Conservation (phyloP, 2,329 filamentous ascomycete species). For the Verticillium tricorpus region DNA sequence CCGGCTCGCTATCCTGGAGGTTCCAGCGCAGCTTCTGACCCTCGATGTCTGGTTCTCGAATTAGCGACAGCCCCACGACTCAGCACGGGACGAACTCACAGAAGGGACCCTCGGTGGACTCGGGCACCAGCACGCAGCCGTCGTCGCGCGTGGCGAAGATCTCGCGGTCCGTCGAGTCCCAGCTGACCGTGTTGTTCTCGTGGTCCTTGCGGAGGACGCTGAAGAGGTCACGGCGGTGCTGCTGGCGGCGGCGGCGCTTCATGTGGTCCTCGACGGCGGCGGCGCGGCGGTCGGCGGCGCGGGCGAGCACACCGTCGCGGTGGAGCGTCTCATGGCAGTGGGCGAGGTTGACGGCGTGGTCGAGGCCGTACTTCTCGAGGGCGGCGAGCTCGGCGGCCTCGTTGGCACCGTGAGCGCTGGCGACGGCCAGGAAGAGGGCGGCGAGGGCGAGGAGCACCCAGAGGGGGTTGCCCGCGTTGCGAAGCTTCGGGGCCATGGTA, state of each 20-base stretch:
- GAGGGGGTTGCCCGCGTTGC: background rate
- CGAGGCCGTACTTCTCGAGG: conserved; percentile 2
- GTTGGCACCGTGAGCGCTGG: conserved; percentile 1
- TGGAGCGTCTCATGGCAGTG: conserved; percentile 4
- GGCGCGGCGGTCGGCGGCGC: conserved; percentile 3
- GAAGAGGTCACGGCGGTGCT: background rate
- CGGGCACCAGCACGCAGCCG: background rate
- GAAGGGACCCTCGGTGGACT: background rate
- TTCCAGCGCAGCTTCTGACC: conserved; percentile 6
- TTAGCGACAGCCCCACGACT: background rate
- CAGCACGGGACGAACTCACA: background rate
- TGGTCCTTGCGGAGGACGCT: conserved; percentile 4
- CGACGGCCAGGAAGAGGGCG: background rate
- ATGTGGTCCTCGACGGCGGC: background rate
- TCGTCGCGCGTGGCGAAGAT: conserved; percentile 8
- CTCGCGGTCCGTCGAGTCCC: conserved; percentile 1
- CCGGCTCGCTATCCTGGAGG: conserved; percentile 3
- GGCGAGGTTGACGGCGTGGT: conserved; percentile 4
- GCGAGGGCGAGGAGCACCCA: background rate
- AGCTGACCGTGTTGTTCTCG: conserved; percentile 4
- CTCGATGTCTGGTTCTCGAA: conserved; percentile 5
- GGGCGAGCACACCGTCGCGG: background rate
- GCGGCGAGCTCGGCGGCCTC: background rate
- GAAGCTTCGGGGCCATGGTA: background rate
- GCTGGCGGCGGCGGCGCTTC: too few species aligned